Base-by-base conservation (phyloP, 805 yeast genomes). In the Yueomyces sinensis region DNA sequence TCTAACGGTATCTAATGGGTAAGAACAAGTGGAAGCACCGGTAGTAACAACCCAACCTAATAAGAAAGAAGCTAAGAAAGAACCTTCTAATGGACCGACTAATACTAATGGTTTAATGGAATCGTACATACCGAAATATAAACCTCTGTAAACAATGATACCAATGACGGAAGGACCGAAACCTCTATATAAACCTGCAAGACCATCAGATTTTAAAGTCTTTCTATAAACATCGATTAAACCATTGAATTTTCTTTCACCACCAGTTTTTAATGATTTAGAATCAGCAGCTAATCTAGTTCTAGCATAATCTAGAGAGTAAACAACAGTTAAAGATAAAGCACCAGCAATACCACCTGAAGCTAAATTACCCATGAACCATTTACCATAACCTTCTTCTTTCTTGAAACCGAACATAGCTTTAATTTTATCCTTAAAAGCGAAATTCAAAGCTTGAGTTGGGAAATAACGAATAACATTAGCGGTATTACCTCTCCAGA, bases 401-500 rank as follows among this genome's bases (percentile, higher is more conserved):
- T 86, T 86, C 79, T 86, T 86, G 84, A 84, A 84, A 70, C 94
- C 94, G 64, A 86, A 86, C 79, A 86, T 66, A 56, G 76, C 75
- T 79, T 86, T 86, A 73, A 87, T 82, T 72, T 83, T 82, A 67
- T 87, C 96, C 75, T 86, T 87, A 89, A 86, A 87, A 59, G 96
- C 96, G 59, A 86, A 87, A 81, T 86, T 86, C 63, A 86, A 76
- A 57, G 96, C 96, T 72, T 86, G 96, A 65, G 96, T 87, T 67
- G 96, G 96, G 94, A 86, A 86, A 78, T 87, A 86, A 75, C 96
- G 82, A 72, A 86, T 79, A 63, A 86, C 96, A 70, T 86, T 86
- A 59, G 96, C 96, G 49, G 95, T 87, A 87, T 86, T 86, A 76
- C 96, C 96, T 81, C 95, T 81, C 96, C 96, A 86, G 89, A 86